Base-by-base conservation (phyloP, 306 rosid species). In the Delonix regia region DNA sequence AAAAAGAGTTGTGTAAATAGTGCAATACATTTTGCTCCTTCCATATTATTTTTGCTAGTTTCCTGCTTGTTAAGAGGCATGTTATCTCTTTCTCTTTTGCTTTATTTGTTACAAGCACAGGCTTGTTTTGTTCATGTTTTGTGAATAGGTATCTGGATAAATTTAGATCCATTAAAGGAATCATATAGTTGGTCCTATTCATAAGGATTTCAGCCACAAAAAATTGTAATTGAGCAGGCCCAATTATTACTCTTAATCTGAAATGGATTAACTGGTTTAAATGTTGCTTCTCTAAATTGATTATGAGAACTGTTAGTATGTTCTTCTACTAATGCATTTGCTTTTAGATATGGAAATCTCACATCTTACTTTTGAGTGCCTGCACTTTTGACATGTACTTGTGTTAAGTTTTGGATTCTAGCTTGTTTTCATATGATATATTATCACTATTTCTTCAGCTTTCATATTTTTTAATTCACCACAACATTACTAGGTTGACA, bases 321-420 rank as follows among this genome's bases (percentile, higher is more conserved):
- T 49, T 80, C 28, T 60, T 65, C 30, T 18, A 24, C 53, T 28
- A n/a, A n/a, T n/a, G 8, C 27, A 18, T 47, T 24, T 38, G 42
- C 75, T 60, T 55, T 57, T 49, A 33, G 25, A 2, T n/a, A 9
- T 69, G 2, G 49, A 62, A 49, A 47, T 21, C 30, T 38, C 19
- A 0, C 8, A 21, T 39, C 51, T 65, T 38, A 65, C 21, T 77
- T 44, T 27, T 64, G 51, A 47, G 16, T n/a, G 18, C 49, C 57
- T 38, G 51, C 14, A 16, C 34, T 44, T 24, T 30, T 74, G n/a
- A n/a, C n/a, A n/a, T n/a, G n/a, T n/a, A n/a, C n/a, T n/a, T n/a
- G n/a, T n/a, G 52, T 68, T 62, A 41, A 12, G 69, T 78, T 62
- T 68, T 81, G 76, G 22, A 51, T 73, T 78, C 8, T 33, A n/a